phyloP scores from a whole-genome alignment of 257 asterid genomes.

The Rauvolfia tetraphylla region DNA sequence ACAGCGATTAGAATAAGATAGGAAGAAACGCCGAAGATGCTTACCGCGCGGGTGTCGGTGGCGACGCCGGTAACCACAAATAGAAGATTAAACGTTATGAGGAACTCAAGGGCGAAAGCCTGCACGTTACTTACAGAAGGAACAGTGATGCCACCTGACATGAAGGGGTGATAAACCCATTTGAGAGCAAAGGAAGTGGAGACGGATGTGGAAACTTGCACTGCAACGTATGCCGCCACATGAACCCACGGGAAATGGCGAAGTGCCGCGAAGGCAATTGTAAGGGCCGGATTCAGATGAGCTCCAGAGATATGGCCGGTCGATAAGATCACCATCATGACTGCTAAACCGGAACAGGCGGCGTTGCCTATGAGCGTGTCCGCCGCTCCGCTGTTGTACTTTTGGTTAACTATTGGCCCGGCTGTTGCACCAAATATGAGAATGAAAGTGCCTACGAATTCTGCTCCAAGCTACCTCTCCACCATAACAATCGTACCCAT shows the following conservation, averaged over 20 bases:
- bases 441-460: constrained; percentile 89
- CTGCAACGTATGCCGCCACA: constrained; percentile 78
- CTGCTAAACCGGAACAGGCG: constrained; percentile 76
- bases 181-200: constrained; percentile 89
- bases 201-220: constrained; percentile 80
- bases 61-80: constrained; percentile 93
- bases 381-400: constrained; percentile 63
- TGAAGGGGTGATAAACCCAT: constrained; percentile 67
- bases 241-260: constrained; percentile 93
- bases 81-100: constrained; percentile 71
- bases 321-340: constrained; percentile 79
- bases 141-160: constrained; percentile 81
- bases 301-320: constrained; percentile 96
- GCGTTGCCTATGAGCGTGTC: constrained; percentile 79
- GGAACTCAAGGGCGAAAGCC: constrained; percentile 87
- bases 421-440: constrained; percentile 84
- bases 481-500: too few species aligned
- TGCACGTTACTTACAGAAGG: constrained; percentile 72
- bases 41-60: constrained; percentile 85
- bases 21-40: too few species aligned
- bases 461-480: constrained; percentile 72
- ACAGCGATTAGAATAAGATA: too few species aligned
- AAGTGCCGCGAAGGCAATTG: constrained; percentile 81
- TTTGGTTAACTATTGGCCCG: constrained; percentile 84
- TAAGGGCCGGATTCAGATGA: constrained; percentile 80